Base-by-base conservation (phyloP, 768 basidiomycete species). In the Termitomyces sp. region DNA sequence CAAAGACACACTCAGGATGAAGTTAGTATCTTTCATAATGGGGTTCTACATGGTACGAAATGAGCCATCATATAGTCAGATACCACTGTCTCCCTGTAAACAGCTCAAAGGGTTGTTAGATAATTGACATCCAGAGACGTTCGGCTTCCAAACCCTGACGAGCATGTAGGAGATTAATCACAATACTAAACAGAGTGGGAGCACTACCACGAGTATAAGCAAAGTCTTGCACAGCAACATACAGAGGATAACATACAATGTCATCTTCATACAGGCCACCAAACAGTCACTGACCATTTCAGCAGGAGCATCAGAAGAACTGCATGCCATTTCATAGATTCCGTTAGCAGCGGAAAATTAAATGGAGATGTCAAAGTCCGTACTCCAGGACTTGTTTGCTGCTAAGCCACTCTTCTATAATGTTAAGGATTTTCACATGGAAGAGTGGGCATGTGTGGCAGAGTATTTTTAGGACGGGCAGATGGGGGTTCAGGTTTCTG, bases 41-140 rank as follows among this genome's bases (percentile, higher is more conserved):
- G 55, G 44, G 20, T 61, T 56, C 69, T 70, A 40, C 9, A 48
- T 24, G 12, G 1, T 45, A 24, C 38, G 15, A 56, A 50, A 7
- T 39, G 35, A 18, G 2, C 44, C 36, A 58, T 40, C 20, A 12
- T 12, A 7, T 11, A 8, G 35, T 15, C 32, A 73, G 75, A 60
- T 68, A 86, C 87, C 57, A 81, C 76, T 57, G 75, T 77, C 57
- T 77, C 81, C 59, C 75, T 73, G 80, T 76, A 63, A 84, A 89
- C 0, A 84, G 71, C 58, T 85, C 84, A 32, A 91, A 70, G 6
- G 88, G 69, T 58, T 87, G 85, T 68, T 84, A 79, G 4, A 85
- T 79, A 28, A 87, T 77, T n/a, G 80, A 74, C 53, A 88, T 83
- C 86, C 89, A 91, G 66, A 91, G 77, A 9, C 86, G 79, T 68